Conservation (phyloP, 306 rosid species). For the Rosa chinensis region DNA sequence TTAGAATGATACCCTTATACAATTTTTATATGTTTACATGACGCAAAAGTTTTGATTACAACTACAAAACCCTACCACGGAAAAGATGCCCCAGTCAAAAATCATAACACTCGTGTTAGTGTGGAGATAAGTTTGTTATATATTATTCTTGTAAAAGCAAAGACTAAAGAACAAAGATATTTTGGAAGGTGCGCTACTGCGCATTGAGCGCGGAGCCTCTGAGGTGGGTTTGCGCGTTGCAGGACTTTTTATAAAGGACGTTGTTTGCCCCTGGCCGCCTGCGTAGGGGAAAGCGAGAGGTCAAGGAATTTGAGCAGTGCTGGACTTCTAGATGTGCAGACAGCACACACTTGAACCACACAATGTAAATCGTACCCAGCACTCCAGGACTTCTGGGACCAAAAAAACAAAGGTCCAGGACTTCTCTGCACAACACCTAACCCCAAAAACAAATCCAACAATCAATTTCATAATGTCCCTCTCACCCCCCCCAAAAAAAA, state of each 20-base stretch:
- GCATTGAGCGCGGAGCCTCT: neutral
- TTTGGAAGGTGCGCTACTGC: neutral
- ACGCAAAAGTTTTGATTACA: too few relatives aligned
- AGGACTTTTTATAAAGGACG: neutral
- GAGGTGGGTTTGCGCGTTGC: neutral
- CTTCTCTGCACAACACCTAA: neutral
- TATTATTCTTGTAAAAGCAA: neutral
- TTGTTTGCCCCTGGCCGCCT: neutral
- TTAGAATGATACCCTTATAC: too few relatives aligned
- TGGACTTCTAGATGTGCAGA: neutral
- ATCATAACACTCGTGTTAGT: too few relatives aligned
- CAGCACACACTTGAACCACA: neutral
- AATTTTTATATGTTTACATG: too few relatives aligned
- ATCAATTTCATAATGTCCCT: neutral
- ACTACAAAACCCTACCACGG: too few relatives aligned
- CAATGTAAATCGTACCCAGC: neutral
- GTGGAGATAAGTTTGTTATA: too few relatives aligned
- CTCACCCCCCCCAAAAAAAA: neutral
- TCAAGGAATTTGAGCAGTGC: neutral
- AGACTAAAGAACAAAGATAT: neutral
- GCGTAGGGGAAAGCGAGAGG: neutral
- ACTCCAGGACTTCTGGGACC: neutral
- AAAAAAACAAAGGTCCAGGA: neutral
- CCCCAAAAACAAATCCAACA: neutral
- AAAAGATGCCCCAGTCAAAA: too few relatives aligned